Evolutionary conservation across 2,329 filamentous ascomycete genomes (phyloP).

Genomic region (Penicillium fuscoglaucum): DNA sequence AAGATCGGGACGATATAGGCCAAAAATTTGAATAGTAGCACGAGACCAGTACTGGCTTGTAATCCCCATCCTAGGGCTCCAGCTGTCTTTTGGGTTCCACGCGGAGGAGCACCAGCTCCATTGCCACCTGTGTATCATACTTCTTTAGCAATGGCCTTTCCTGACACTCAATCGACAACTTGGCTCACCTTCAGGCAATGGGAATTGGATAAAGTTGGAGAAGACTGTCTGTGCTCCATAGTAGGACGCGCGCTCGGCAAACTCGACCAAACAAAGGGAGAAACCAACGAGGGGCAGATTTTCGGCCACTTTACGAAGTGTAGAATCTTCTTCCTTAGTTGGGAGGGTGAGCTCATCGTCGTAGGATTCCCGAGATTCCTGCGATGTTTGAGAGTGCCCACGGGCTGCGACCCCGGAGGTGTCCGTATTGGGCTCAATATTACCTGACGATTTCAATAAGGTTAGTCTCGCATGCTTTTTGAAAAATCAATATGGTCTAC

Average conservation of each 20-base stretch:
- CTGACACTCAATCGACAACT: background rate
- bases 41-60: slow-evolving; percentile 53
- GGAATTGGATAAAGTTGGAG: slow-evolving; percentile 63
- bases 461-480: background rate
- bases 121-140: slow-evolving; percentile 14
- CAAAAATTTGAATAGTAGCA: slow-evolving; percentile 53
- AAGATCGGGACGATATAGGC: slow-evolving; percentile 60
- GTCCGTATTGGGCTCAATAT: background rate
- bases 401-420: background rate
- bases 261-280: slow-evolving; percentile 59
- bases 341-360: slow-evolving; percentile 38
- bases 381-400: background rate
- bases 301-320: slow-evolving; percentile 53
- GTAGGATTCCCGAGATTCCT: background rate
- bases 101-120: slow-evolving; percentile 32
- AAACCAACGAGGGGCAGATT: slow-evolving; percentile 56
- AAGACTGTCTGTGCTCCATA: slow-evolving; percentile 59
- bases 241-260: slow-evolving; percentile 62
- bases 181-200: slow-evolving; percentile 50
- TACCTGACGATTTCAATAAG: background rate
- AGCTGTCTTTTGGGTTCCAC: slow-evolving; percentile 45
- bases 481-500: background rate
- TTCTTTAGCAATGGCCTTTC: background rate
- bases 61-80: slow-evolving; percentile 61
- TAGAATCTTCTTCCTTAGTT: slow-evolving; percentile 49